Base-by-base conservation (phyloP, 2,329 filamentous ascomycete genomes). In the Ilyonectria mors-panacis region DNA sequence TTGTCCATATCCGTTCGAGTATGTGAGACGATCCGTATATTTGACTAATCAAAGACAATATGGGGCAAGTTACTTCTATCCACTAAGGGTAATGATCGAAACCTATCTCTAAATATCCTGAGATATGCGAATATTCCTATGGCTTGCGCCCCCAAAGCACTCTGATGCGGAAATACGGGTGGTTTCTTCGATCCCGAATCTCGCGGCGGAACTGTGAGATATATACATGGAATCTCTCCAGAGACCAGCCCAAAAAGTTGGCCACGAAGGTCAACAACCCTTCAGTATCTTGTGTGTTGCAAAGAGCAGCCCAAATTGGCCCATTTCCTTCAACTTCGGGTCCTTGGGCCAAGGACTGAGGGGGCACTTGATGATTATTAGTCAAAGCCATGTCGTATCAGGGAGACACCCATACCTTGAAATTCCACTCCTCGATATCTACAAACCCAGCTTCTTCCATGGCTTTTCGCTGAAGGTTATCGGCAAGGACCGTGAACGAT, bases 181-280 rank as follows among this genome's bases (percentile, higher is more conserved):
- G 76, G 23, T 70, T 47, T 57, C 73, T 74, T 8, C 63, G 68
- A 13, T 70, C 65, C 2, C 74, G 67, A 12, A 78, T 62, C 54
- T 77, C 77, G 15, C 76, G 74, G n/a, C 77, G 76, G 10, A 81
- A 72, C 15, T 77, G 73, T 3, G 74, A 78, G 28, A 80, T 74
- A 44, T 78, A 81, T 8, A 77, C 72, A 7, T 76, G 64, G 1
- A 80, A 73, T 53, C 81, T 74, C 35, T 78, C 72, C 13, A 63
- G 66, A 4, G 71, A 70, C 81, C 80, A 82, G 10, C 78, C 78
- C 6, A 76, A 65, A 21, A 78, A 17, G 15, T 54, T 54, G 2
- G 54, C 51, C 28, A 57, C 59, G 30, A 69, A 60, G 13, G 23
- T 44, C 3, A 69, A 12, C 8, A 69, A 47, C 2, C 66, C 66